These are phyloP conservation scores for Climacium dendroides DNA, from an alignment of 225 moss, liverwort and hornwort genomes.

Conservation along the genomic window DNA sequence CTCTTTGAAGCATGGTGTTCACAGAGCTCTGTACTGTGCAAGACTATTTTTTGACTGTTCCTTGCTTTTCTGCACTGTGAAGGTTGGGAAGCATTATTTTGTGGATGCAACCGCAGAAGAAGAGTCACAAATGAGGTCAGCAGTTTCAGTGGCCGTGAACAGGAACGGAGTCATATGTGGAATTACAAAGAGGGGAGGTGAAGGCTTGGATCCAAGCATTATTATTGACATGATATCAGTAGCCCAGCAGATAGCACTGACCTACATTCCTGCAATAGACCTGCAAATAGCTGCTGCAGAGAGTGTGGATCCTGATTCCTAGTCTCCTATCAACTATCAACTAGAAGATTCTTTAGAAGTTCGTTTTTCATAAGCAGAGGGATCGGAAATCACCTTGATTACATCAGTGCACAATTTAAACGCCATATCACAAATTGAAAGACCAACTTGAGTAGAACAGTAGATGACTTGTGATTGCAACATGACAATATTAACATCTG, in stretches of 20 bases:
- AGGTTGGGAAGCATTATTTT: conserved; percentile 83
- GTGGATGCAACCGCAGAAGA: conserved; percentile 89
- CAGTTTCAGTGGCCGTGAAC: conserved; percentile 76
- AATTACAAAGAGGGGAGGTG: conserved; percentile 72
- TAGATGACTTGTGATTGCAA: not conserved
- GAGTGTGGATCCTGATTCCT: conserved; percentile 27
- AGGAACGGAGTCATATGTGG: conserved; percentile 68
- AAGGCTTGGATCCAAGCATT: conserved; percentile 66
- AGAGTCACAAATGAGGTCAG: conserved; percentile 82
- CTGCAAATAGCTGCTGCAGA: conserved; percentile 60
- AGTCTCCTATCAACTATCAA: not conserved
- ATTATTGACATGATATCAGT: conserved; percentile 89
- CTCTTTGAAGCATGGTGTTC: not conserved
- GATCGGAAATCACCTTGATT: not conserved
- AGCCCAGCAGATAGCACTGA: conserved; percentile 61
- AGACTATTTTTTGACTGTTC: not conserved
- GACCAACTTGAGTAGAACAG: not conserved
- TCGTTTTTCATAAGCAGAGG: not conserved
- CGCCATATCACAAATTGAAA: not conserved
- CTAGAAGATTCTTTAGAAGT: not conserved
- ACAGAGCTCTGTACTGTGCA: not conserved
- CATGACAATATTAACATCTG: not conserved
- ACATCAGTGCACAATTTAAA: not conserved
- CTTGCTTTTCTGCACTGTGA: not conserved
- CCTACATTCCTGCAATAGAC: conserved; percentile 48